A percentile compares a stretch with the other conserved stretches of the same genome.
Evolutionary conservation across 805 yeast genomes (phyloP).

Genomic region (Candida endomychidarum): DNA sequence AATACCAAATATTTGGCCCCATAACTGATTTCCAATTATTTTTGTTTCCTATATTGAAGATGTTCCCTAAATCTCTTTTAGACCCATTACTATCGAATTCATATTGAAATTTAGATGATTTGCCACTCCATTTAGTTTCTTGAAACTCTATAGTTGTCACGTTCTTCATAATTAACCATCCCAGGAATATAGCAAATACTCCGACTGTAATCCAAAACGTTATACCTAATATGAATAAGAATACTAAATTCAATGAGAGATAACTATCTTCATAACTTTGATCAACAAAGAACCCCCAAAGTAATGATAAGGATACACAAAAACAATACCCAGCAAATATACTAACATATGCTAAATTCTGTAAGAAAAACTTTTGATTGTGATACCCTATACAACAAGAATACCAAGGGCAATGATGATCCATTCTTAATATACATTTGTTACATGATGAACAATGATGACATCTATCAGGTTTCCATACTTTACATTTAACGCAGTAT

Average conservation of each 20-base stretch:
- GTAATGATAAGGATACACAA: constrained; percentile 35
- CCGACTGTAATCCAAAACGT: constrained; percentile 50
- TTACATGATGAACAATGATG: constrained; percentile 57
- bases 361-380: constrained; percentile 79
- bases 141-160: constrained; percentile 80
- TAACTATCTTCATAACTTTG: constrained; percentile 41
- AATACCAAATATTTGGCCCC: constrained; percentile 66
- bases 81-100: constrained; percentile 40
- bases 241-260: constrained; percentile 55
- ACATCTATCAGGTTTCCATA: constrained; percentile 61
- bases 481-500: constrained; percentile 52
- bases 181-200: constrained; percentile 53
- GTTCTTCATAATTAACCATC: constrained; percentile 61
- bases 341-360: constrained; percentile 60
- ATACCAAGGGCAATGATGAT: constrained; percentile 86
- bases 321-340: constrained; percentile 47
- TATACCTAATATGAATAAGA: constrained; percentile 58
- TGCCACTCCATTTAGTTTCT: constrained; percentile 48
- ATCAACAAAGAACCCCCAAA: constrained; percentile 49
- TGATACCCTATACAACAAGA: constrained; percentile 80
- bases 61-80: constrained; percentile 54
- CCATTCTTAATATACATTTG: constrained; percentile 51
- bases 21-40: constrained; percentile 68
- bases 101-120: constrained; percentile 27
- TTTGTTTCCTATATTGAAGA: constrained; percentile 69